Conservation (phyloP, 306 rosid genomes). For the Malus orientalis region DNA sequence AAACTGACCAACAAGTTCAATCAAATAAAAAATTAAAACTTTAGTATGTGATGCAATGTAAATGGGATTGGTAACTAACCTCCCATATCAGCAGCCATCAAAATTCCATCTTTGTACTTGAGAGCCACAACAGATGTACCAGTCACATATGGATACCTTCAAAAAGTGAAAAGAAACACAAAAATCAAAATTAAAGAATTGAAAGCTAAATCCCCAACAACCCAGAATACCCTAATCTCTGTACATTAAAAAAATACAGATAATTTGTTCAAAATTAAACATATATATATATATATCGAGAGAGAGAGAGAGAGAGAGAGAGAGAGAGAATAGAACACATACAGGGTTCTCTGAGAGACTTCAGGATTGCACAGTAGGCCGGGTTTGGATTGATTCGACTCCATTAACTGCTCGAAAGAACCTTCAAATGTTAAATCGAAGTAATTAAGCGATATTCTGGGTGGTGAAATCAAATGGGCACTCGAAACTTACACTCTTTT, state of each 20-base stretch:
- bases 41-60: not conserved
- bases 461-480: not conserved
- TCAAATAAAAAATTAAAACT: not conserved
- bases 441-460: not conserved
- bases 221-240: not conserved
- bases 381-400: constrained; percentile 27
- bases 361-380: constrained; percentile 19
- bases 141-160: constrained; percentile 86
- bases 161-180: not conserved
- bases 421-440: not conserved
- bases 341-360: constrained; percentile 63
- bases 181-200: not conserved
- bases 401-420: constrained; percentile 13
- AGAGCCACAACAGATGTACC: constrained; percentile 87
- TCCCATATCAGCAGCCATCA: constrained; percentile 95
- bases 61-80: constrained; percentile 35
- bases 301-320: not conserved
- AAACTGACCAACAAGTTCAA: not conserved
- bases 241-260: not conserved
- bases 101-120: constrained; percentile 91
- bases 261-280: too few relatives aligned
- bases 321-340: constrained; percentile 31
- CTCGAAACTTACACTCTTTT: not conserved
- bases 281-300: too few relatives aligned
- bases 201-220: not conserved